Evolutionary conservation across 768 basidiomycete genomes (phyloP).

Genomic region (Phlegmacium glaucopus): DNA sequence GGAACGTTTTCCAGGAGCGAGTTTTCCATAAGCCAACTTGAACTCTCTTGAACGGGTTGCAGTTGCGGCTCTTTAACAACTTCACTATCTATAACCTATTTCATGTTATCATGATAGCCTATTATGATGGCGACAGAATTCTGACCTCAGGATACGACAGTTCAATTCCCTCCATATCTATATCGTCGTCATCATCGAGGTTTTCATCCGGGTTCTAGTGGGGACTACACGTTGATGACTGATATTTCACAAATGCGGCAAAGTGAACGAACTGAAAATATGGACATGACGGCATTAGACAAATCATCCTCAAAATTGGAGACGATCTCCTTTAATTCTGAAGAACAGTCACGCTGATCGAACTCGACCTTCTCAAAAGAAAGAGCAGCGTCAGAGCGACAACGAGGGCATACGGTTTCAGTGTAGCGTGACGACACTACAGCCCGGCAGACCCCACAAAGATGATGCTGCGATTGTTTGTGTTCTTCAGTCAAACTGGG

Average conservation of each 20-base stretch:
- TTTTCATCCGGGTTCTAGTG: not conserved
- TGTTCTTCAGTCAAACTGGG: too few relatives aligned
- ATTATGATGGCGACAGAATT: not conserved
- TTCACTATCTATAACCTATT: not conserved
- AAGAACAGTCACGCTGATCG: too few relatives aligned
- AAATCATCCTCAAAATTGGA: not conserved
- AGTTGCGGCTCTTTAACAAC: not conserved
- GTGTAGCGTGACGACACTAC: too few relatives aligned
- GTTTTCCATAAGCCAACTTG: not conserved
- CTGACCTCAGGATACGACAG: constrained; percentile 6
- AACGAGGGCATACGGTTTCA: too few relatives aligned
- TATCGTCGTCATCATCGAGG: constrained; percentile 1
- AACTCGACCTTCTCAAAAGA: too few relatives aligned
- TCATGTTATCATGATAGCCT: not conserved
- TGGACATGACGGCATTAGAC: not conserved
- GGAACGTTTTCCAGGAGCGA: not conserved
- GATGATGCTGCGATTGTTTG: too few relatives aligned
- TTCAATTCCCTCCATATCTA: constrained; percentile 5
- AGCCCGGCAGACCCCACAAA: too few relatives aligned
- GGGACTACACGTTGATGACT: too few relatives aligned
- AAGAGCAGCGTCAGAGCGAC: too few relatives aligned
- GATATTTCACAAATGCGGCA: not conserved
- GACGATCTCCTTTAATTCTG: too few relatives aligned
- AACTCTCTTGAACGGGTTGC: not conserved
- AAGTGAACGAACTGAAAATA: not conserved